Evolutionary conservation across 2,329 filamentous ascomycete species (phyloP).

Genomic region (Neonectria neomacrospora): DNA sequence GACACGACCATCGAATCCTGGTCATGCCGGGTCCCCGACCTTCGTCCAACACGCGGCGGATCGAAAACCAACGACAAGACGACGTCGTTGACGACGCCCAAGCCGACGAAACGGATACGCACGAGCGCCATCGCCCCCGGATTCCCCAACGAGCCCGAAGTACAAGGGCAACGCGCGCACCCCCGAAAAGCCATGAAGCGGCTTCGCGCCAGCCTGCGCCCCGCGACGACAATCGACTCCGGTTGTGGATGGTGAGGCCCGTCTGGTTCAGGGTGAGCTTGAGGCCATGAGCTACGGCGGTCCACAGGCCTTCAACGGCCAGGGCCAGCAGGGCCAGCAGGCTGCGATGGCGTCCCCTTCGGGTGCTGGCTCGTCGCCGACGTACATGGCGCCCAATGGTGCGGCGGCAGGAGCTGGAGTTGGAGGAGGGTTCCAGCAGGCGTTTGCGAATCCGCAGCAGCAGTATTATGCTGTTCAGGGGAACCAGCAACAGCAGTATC

Average conservation of each 20-base stretch:
- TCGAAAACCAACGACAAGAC: slow-evolving; percentile 28
- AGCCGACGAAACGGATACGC: slow-evolving; percentile 7
- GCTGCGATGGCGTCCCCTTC: slow-evolving; percentile 30
- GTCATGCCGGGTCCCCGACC: slow-evolving; percentile 40
- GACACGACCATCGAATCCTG: slow-evolving; percentile 38
- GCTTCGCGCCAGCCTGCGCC: slow-evolving; percentile 44
- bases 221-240: slow-evolving; percentile 40
- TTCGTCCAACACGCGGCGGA: slow-evolving; percentile 32
- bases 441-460: slow-evolving; percentile 45
- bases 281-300: slow-evolving; percentile 52
- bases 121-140: slow-evolving; percentile 5
- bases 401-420: slow-evolving; percentile 6
- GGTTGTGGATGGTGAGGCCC: slow-evolving; percentile 34
- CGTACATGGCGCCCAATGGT: slow-evolving; percentile 33
- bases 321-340: slow-evolving; percentile 45
- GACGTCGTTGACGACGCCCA: slow-evolving; percentile 25
- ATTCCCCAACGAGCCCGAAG: slow-evolving; percentile 13
- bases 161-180: slow-evolving; percentile 11
- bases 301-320: slow-evolving; percentile 45
- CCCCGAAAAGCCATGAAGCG: slow-evolving; percentile 39
- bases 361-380: slow-evolving; percentile 35
- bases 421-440: slow-evolving; percentile 38
- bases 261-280: slow-evolving; percentile 26
- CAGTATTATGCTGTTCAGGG: slow-evolving; percentile 42
- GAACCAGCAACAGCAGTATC: slow-evolving; percentile 45